A percentile compares a stretch with the other conserved stretches of the same genome.
Conservation (phyloP, 306 rosid genomes). For the Castanea sativa region DNA sequence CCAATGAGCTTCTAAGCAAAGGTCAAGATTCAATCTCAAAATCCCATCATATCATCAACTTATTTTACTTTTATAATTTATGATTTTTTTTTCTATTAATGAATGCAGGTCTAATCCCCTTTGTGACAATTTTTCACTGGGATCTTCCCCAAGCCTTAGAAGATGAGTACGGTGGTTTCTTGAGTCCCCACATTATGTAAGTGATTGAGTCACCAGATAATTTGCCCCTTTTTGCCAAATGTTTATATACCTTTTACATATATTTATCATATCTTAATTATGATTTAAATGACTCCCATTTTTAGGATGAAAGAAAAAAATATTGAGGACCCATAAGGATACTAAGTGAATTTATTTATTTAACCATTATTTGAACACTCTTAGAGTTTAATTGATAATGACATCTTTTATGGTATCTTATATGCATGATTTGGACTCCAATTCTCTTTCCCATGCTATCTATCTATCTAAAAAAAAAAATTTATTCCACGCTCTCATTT, state of each 20-base stretch:
- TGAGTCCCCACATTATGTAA: conserved; percentile 49
- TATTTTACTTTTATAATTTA: not conserved
- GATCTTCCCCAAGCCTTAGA: conserved; percentile 41
- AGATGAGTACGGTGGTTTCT: conserved; percentile 53
- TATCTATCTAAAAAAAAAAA: no score
- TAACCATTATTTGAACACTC: no score
- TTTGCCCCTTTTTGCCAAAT: not conserved
- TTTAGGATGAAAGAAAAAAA: no score
- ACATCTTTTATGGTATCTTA: no score
- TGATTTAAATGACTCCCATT: not conserved
- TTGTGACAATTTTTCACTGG: conserved; percentile 47
- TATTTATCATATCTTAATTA: not conserved
- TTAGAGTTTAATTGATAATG: no score
- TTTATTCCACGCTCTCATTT: no score
- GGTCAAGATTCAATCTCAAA: not conserved
- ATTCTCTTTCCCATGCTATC: no score
- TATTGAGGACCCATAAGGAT: no score
- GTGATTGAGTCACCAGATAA: conserved; percentile 16
- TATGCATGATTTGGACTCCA: no score
- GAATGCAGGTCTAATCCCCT: conserved; percentile 29
- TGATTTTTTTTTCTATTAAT: not conserved
- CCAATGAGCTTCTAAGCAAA: conserved; percentile 28
- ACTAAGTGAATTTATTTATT: not conserved
- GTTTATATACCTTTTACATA: no score
- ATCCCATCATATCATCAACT: not conserved